Evolutionary conservation across 1,284 basidiomycete genomes (phyloP).

Genomic region (Exobasidium rhododendri): DNA sequence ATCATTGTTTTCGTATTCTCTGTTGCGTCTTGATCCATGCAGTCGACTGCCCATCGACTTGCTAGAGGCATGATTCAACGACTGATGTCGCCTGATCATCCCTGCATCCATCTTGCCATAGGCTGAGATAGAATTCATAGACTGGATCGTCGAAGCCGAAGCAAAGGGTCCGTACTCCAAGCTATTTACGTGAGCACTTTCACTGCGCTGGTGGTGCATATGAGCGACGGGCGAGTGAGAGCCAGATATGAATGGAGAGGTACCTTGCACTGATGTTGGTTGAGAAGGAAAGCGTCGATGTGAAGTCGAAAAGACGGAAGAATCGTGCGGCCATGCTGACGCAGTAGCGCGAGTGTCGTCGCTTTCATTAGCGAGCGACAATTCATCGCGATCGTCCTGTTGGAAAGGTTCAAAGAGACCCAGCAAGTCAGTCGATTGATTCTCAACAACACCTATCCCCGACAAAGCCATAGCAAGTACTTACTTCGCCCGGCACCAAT

Average conservation of each 20-base stretch:
- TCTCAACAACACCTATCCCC: too few relatives aligned
- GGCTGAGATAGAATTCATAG: neutral
- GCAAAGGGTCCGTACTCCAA: slow-evolving; percentile 24
- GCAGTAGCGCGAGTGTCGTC: slow-evolving; percentile 11
- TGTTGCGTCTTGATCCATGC: neutral
- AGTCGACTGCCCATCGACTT: slow-evolving; percentile 22
- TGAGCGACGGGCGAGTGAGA: neutral
- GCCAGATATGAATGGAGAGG: slow-evolving; percentile 20
- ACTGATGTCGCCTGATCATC: slow-evolving; percentile 36
- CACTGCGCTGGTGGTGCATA: slow-evolving; percentile 14
- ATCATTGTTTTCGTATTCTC: neutral
- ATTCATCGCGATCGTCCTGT: neutral
- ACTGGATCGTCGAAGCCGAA: slow-evolving; percentile 14
- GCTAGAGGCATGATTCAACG: slow-evolving; percentile 37
- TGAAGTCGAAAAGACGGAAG: neutral
- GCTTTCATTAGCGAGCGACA: slow-evolving; percentile 3
- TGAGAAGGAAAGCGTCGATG: slow-evolving; percentile 19
- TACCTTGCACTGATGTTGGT: slow-evolving; percentile 17
- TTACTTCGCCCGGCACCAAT: slow-evolving; percentile 20
- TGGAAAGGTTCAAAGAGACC: slow-evolving; percentile 13
- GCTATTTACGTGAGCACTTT: slow-evolving; percentile 18
- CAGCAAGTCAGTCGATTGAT: neutral
- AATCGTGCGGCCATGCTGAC: slow-evolving; percentile 5
- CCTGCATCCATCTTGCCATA: neutral
- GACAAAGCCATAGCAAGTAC: too few relatives aligned